Evolutionary conservation across 2,329 filamentous ascomycete genomes (phyloP).

Genomic region (Colletotrichum scovillei): DNA sequence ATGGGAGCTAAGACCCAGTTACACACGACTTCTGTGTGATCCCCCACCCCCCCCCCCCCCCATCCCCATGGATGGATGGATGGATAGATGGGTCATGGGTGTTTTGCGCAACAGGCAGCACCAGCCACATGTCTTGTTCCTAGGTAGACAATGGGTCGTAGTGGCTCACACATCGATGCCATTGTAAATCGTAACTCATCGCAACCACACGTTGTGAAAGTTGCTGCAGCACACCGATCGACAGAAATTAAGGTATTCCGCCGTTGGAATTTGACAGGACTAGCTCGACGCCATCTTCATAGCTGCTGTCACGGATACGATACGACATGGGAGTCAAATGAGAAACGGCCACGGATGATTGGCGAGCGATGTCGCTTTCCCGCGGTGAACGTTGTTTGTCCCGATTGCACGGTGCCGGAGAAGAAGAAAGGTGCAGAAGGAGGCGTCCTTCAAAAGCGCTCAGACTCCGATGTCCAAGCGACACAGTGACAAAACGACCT

Average conservation of each 20-base stretch:
- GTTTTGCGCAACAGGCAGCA: background rate
- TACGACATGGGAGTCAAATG: background rate
- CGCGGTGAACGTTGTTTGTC: background rate
- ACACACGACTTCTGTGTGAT: too few relatives aligned
- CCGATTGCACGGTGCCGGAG: background rate
- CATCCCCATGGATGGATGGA: too few relatives aligned
- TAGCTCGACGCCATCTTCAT: background rate
- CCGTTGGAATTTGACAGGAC: slow-evolving; percentile 8
- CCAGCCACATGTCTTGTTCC: background rate
- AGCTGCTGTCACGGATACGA: background rate
- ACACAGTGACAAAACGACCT: background rate
- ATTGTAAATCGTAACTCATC: background rate
- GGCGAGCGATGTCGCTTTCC: background rate
- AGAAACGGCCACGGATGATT: background rate
- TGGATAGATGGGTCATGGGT: too few relatives aligned
- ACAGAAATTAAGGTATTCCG: background rate
- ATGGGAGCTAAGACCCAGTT: too few relatives aligned
- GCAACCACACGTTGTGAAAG: background rate
- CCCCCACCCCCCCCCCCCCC: too few relatives aligned
- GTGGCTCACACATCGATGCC: background rate
- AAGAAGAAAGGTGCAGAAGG: background rate
- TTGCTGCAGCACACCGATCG: background rate
- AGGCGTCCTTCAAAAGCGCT: background rate
- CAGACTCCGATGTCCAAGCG: background rate
- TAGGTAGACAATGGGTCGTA: background rate